Evolutionary conservation across 495 filamentous ascomycete species (phyloP), one percentile per base, ranked within the genome.

Genomic region (Penicillium herquei): DNA sequence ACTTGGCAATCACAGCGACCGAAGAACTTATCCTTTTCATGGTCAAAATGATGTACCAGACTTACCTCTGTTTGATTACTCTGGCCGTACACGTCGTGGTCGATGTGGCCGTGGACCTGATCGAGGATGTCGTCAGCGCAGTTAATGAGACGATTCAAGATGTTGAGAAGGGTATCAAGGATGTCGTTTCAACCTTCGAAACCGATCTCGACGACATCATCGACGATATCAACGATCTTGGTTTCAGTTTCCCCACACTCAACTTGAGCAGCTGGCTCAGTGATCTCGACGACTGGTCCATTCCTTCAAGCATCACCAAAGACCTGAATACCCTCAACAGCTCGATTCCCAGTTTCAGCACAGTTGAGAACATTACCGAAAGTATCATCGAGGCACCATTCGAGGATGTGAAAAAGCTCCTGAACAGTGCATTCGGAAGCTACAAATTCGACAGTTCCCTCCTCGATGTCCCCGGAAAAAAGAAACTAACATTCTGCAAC

Each of bases 1-100:
- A 42, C 12, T 74, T 98, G 64, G 85, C 84, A 49, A 78, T 98
- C 58, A 94, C 87, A 8, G 91, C 81, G 39, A 83, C 97, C 13
- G 89, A 96, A 73, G 85, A 89, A 66, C 83, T 98, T 16, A 82
- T 98, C 45, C 75, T 96, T 51, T 98, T 98, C 72, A 76, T 90
- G 63, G 86, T 98, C 71, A 89, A 94, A 68, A 83, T 96, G 74
- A 81, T 96, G 73, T 91, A 89, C 33, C 85, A 84, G 45, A 96
- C 90, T 6, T 97, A 95, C 64, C 78, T 90, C 54, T 98, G 94
- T 64, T 77, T 98, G 21, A 88, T 91, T 63, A 86, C 86, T 10
- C 77, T 96, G 58, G 87, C 88, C 11, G 82, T 97, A 40, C 78
- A 85, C 50, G 90, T 91, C 45, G 88, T 83, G 59, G 75, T 96